A percentile compares a stretch with the other conserved stretches of the same genome.
These are phyloP conservation scores for Alternaria brassicicola DNA, from an alignment of 2,329 filamentous ascomycete genomes.

Conservation along the genomic window DNA sequence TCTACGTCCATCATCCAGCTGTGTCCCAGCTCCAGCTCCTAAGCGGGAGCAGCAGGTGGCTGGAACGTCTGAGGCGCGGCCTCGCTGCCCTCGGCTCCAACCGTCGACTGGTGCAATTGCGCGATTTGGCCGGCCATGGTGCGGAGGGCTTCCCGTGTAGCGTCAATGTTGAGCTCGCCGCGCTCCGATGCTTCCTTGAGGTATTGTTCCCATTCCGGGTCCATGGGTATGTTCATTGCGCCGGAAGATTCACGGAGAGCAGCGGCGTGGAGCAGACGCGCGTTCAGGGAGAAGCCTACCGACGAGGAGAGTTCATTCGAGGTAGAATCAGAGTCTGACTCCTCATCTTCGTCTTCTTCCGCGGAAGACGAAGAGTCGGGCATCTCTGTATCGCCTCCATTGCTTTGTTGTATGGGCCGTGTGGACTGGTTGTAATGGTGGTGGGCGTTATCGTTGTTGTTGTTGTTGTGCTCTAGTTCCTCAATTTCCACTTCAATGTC, in stretches of 20 bases:
- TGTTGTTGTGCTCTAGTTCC: conserved; percentile 21
- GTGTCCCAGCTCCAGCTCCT: conserved; percentile 1
- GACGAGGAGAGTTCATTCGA: conserved; percentile 50
- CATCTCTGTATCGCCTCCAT: conserved; percentile 16
- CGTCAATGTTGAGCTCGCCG: conserved; percentile 53
- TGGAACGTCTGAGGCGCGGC: conserved; percentile 9
- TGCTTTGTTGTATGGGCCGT: not conserved
- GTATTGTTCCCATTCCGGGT: conserved; percentile 78
- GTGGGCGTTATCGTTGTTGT: no score
- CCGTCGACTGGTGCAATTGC: conserved; percentile 27
- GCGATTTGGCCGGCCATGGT: conserved; percentile 40
- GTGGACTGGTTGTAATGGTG: not conserved
- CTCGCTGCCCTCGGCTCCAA: conserved; percentile 18
- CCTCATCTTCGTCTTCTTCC: conserved; percentile 4
- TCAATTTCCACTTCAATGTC: conserved; percentile 52
- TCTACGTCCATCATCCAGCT: not conserved
- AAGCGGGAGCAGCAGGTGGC: conserved; percentile 32
- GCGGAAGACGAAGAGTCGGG: conserved; percentile 8
- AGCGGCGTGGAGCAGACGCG: conserved; percentile 68
- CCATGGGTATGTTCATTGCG: conserved; percentile 63
- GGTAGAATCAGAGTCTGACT: conserved; percentile 3
- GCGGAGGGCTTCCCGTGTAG: conserved; percentile 39
- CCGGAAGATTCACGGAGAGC: conserved; percentile 63
- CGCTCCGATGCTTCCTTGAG: conserved; percentile 72
- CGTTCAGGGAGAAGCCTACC: conserved; percentile 65